Evolutionary conservation across 495 filamentous ascomycete species (phyloP).

Genomic region (Lophiotrema nucula): DNA sequence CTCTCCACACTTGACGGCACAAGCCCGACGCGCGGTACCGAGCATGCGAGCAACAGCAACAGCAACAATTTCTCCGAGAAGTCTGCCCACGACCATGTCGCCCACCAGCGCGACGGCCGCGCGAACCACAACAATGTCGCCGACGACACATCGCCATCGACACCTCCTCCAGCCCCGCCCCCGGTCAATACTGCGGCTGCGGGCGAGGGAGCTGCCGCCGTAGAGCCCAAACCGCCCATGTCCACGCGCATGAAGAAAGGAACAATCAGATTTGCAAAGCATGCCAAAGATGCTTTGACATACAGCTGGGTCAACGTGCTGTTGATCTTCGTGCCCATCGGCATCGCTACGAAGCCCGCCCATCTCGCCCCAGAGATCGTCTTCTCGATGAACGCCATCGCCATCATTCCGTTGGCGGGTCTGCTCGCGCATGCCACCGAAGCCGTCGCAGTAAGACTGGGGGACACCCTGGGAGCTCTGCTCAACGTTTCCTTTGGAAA

Average conservation of each 20-base stretch:
- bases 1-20: conserved; percentile 3
- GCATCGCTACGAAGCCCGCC: conserved; percentile 30
- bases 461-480: conserved; percentile 36
- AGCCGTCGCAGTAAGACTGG: conserved; percentile 30
- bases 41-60: neutral
- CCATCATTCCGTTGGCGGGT: conserved; percentile 37
- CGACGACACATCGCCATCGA: conserved; percentile 22
- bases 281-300: conserved; percentile 27
- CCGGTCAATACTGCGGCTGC: conserved; percentile 22
- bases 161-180: conserved; percentile 26
- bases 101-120: conserved; percentile 2
- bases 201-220: conserved; percentile 27
- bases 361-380: conserved; percentile 22
- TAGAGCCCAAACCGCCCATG: conserved; percentile 29
- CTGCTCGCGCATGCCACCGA: conserved; percentile 36
- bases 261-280: conserved; percentile 23
- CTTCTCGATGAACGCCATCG: conserved; percentile 38
- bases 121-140: conserved; percentile 24
- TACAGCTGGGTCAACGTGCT: conserved; percentile 38
- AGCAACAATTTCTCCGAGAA: no score
- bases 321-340: conserved; percentile 37
- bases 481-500: conserved; percentile 39
- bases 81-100: conserved; percentile 1
- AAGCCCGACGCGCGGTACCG: neutral
- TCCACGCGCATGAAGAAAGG: conserved; percentile 31